Percentiles rank a stretch among this genome's conserved stretches.
Evolutionary conservation across 768 basidiomycete genomes (phyloP).

Genomic region (Filobasidium wieringae): DNA sequence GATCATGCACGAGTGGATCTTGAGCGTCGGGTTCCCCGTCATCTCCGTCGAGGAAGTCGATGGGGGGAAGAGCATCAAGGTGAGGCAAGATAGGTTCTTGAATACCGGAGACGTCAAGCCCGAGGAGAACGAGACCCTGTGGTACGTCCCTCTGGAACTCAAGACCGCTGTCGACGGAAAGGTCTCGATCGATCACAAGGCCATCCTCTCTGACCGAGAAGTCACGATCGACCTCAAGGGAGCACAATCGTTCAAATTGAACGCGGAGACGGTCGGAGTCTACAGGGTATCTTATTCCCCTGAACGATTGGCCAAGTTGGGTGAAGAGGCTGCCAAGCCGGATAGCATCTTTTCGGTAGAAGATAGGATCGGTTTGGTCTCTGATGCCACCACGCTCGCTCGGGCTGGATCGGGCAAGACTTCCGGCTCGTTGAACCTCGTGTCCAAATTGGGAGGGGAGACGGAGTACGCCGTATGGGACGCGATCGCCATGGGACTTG

Average conservation of each 20-base stretch:
- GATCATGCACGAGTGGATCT: constrained; percentile 86
- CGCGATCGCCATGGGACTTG: constrained; percentile 52
- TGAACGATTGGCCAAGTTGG: constrained; percentile 65
- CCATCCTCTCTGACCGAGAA: constrained; percentile 59
- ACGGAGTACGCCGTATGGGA: constrained; percentile 77
- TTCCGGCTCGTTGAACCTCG: constrained; percentile 62
- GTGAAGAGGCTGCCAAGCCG: constrained; percentile 59
- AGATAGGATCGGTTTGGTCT: constrained; percentile 78
- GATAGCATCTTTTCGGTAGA: constrained; percentile 60
- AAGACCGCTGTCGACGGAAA: constrained; percentile 54
- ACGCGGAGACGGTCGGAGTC: constrained; percentile 75
- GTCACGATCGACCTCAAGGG: constrained; percentile 54
- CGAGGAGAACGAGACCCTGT: constrained; percentile 77
- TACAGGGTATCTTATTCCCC: constrained; percentile 79
- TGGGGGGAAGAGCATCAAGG: constrained; percentile 50
- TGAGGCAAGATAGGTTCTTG: constrained; percentile 86
- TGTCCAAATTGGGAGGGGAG: constrained; percentile 57
- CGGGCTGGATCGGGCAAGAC: constrained; percentile 67
- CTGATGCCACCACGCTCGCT: constrained; percentile 68
- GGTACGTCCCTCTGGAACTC: constrained; percentile 68
- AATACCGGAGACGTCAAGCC: constrained; percentile 66
- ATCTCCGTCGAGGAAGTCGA: constrained; percentile 67
- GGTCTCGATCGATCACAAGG: constrained; percentile 49
- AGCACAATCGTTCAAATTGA: constrained; percentile 70
- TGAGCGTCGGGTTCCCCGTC: constrained; percentile 81